Percentiles rank a stretch among this genome's conserved stretches.
Conservation (phyloP, 768 basidiomycete species). For the Boletus edulis region DNA sequence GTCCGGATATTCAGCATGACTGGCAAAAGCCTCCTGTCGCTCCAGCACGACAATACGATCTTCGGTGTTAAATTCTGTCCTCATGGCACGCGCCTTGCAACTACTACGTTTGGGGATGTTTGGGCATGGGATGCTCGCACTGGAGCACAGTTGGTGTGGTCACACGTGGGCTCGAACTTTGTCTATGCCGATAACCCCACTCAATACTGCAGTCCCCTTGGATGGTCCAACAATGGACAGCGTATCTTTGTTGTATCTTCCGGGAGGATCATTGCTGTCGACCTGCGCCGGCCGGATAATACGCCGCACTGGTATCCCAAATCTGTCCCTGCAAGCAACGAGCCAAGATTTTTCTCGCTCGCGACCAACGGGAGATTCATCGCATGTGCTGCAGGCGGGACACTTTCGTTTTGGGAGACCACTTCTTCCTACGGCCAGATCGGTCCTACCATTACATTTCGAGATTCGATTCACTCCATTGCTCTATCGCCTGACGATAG, state of each 20-base stretch:
- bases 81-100: neutral
- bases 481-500: no score
- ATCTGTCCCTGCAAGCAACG: neutral
- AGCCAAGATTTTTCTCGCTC: neutral
- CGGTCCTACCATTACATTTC: no score
- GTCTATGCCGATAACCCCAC: neutral
- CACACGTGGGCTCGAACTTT: neutral
- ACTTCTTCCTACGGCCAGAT: no score
- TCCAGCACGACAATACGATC: constrained; percentile 1
- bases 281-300: neutral
- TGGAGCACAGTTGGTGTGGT: neutral
- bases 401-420: no score
- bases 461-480: no score
- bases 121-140: constrained; percentile 4
- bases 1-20: constrained; percentile 4
- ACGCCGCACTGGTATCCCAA: neutral
- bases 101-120: neutral
- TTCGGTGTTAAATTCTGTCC: constrained; percentile 10
- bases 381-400: no score
- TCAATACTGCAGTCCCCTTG: neutral
- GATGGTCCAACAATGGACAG: neutral
- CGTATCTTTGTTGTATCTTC: neutral
- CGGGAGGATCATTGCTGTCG: neutral
- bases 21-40: neutral
- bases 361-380: neutral